Base-by-base conservation (phyloP, 768 basidiomycete genomes). In the Lactarius vividus region DNA sequence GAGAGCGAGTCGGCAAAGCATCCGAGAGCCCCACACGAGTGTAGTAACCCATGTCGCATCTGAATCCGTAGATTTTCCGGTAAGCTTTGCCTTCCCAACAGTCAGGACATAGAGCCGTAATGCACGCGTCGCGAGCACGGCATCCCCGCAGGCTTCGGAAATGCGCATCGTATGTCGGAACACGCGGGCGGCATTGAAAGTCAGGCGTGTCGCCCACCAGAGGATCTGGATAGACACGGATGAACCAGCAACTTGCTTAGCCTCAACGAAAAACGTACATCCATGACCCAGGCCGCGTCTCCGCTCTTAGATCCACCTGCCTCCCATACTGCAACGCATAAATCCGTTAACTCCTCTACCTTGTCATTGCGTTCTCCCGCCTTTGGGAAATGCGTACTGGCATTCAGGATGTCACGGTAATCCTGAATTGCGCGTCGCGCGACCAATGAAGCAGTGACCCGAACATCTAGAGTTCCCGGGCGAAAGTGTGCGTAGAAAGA, bases 191-290 rank as follows among this genome's bases (percentile, higher is more conserved):
- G 92, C 96, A 73, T 97, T 95, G 81, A 98, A 97, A 0, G 96
- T 98, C 26, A 95, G 83, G 26, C 89, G 87, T 10, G 94, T 95
- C 1, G 94, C 90, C 94, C 94, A 95, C 91, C 94, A 96, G 2
- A 98, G 82, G 26, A 94, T 84, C 91, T 92, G 74, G 39, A 55
- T 49, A 31, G 44, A 67, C 26, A 58, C 54, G 49, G 63, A 33
- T 8, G 2, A n/a, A 18, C 18, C 4, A 39, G 44, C 16, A 35
- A 49, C 35, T 20, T 33, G 23, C 28, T 23, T 2, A 11, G 4
- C 6, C 37, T 29, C 53, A 67, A 61, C 23, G 56, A 16, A 46
- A 62, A 28, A 85, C 88, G 70, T 68, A 91, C 91, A 74, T 94
- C 92, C 60, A 94, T 82, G 20, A 91, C 85, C 91, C 90, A 92